These are phyloP conservation scores for Myriosclerotinia duriaeana DNA, from an alignment of 2,329 filamentous ascomycete species.

Conservation along the genomic window DNA sequence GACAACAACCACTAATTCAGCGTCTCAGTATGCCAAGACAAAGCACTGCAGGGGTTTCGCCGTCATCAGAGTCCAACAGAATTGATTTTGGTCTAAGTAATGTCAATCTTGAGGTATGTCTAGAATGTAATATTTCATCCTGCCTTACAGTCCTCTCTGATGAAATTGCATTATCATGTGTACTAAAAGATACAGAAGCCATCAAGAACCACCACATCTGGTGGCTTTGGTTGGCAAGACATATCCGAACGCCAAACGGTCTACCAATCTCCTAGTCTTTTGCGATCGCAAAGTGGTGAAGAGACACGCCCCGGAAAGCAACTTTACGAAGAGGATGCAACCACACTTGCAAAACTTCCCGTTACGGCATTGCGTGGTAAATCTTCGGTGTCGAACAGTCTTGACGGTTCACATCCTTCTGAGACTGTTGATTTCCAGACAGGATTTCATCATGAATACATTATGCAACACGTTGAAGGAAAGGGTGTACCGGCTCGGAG, in stretches of 20 bases:
- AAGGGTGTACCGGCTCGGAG: conserved; percentile 15
- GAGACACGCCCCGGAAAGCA: conserved; percentile 12
- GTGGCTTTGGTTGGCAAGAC: conserved; percentile 33
- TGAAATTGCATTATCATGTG: background rate
- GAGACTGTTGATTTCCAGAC: conserved; percentile 36
- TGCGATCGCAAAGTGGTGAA: conserved; percentile 10
- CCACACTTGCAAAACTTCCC: conserved; percentile 13
- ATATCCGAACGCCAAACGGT: conserved; percentile 21
- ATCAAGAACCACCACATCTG: conserved; percentile 19
- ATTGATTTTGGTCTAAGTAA: background rate
- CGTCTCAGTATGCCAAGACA: conserved; percentile 10
- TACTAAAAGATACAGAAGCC: conserved; percentile 21
- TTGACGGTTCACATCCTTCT: conserved; percentile 32
- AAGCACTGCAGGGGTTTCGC: conserved; percentile 4
- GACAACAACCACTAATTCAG: background rate
- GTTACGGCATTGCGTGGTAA: conserved; percentile 7
- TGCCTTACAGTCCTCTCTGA: background rate
- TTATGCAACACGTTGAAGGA: conserved; percentile 27
- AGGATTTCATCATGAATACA: conserved; percentile 29
- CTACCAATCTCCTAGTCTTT: background rate
- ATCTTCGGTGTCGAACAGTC: conserved; percentile 27
- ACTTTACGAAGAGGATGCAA: conserved; percentile 21
- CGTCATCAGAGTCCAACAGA: conserved; percentile 6
- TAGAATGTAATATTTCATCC: background rate
- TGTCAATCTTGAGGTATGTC: conserved; percentile 19